Evolutionary conservation across 768 basidiomycete species (phyloP).

Genomic region (Russula foetens): DNA sequence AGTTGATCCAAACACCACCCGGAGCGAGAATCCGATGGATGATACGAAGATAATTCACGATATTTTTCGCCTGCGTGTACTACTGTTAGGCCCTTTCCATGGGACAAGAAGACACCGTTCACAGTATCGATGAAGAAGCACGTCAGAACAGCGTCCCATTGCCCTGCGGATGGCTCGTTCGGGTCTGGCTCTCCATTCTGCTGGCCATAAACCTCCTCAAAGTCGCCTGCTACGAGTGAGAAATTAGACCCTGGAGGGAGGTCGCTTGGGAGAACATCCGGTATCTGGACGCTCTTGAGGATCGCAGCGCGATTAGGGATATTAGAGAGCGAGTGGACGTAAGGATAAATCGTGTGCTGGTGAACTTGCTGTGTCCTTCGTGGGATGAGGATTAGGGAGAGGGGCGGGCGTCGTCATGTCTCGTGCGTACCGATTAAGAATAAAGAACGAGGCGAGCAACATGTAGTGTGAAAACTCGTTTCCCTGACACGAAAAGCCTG

Average conservation of each 20-base stretch:
- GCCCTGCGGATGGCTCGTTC: slow-evolving; percentile 60
- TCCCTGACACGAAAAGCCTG: slow-evolving; percentile 86
- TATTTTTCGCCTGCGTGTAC: slow-evolving; percentile 67
- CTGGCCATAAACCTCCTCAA: slow-evolving; percentile 81
- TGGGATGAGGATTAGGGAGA: neutral
- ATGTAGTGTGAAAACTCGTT: slow-evolving; percentile 97
- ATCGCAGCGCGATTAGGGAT: slow-evolving; percentile 48
- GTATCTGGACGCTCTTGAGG: slow-evolving; percentile 61
- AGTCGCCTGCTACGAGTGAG: slow-evolving; percentile 88
- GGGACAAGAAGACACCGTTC: slow-evolving; percentile 19
- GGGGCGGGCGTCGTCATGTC: neutral
- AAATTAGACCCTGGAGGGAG: slow-evolving; percentile 61
- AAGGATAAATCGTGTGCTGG: slow-evolving; percentile 77
- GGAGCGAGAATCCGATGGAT: slow-evolving; percentile 77
- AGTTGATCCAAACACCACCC: slow-evolving; percentile 89
- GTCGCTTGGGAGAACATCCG: slow-evolving; percentile 75
- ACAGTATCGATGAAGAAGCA: slow-evolving; percentile 98
- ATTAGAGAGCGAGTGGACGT: slow-evolving; percentile 90
- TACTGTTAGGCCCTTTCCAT: neutral
- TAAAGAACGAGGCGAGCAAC: slow-evolving; percentile 82
- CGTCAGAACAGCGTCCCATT: slow-evolving; percentile 86
- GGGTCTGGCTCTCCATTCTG: slow-evolving; percentile 34
- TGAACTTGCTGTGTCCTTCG: slow-evolving; percentile 55
- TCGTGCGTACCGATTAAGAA: slow-evolving; percentile 66
- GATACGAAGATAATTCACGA: slow-evolving; percentile 83